Percentiles rank a stretch among this genome's conserved stretches.
Evolutionary conservation across 192 early-diverging fungal species (phyloP).

Genomic region (Coemansia sp.): DNA sequence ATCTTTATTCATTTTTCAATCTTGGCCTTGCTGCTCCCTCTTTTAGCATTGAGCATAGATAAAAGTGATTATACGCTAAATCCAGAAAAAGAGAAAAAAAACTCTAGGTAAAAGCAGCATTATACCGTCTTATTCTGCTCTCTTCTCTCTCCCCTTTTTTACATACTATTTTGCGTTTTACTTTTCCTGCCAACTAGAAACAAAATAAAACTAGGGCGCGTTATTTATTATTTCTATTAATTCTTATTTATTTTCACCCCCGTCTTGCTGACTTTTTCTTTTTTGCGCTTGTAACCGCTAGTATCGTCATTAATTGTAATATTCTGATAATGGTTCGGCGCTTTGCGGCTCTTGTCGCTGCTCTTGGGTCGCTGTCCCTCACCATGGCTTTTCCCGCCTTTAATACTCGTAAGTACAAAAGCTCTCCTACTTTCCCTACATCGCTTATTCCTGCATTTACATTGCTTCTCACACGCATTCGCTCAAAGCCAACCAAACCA

Average conservation of each 20-base stretch:
- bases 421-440: not conserved
- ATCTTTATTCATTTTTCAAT: not conserved
- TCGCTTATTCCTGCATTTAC: not conserved
- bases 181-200: no score
- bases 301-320: not conserved
- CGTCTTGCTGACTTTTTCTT: not conserved
- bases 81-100: not conserved
- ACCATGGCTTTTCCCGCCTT: not conserved
- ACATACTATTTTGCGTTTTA: no score
- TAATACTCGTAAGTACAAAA: conserved; percentile 5
- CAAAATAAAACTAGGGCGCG: no score
- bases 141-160: no score
- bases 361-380: conserved; percentile 2
- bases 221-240: no score
- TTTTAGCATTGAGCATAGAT: not conserved
- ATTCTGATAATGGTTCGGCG: not conserved
- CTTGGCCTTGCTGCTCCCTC: no score
- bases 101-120: not conserved
- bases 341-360: not conserved
- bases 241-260: no score
- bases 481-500: no score
- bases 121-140: not conserved
- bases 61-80: not conserved
- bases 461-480: no score
- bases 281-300: no score